Percentiles rank a stretch among this genome's conserved stretches.
These are phyloP conservation scores for Aureobasidium vineae DNA, from an alignment of 2,329 filamentous ascomycete genomes.

Conservation along the genomic window DNA sequence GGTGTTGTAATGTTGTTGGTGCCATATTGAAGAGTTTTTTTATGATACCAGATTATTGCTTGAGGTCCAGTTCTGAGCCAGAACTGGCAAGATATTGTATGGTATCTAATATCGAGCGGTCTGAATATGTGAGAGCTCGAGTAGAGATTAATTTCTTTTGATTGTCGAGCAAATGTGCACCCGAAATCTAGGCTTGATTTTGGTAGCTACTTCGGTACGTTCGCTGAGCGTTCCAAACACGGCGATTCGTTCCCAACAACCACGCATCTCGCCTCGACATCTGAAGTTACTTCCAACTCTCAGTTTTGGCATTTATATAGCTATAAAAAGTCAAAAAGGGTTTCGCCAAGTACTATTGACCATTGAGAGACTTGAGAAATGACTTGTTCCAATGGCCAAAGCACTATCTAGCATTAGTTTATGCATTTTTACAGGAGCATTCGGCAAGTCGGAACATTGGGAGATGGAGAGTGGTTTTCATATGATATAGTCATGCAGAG, in stretches of 20 bases:
- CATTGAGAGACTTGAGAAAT: background rate
- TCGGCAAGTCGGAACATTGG: background rate
- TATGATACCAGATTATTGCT: background rate
- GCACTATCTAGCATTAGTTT: background rate
- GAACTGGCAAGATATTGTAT: background rate
- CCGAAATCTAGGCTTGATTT: background rate
- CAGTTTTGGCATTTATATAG: background rate
- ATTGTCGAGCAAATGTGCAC: no score
- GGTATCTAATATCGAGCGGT: background rate
- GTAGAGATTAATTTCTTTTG: background rate
- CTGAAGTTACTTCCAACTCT: background rate
- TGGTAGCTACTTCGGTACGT: background rate
- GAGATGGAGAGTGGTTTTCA: background rate
- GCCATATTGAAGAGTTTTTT: constrained; percentile 49
- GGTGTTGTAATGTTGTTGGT: constrained; percentile 60
- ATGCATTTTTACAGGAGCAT: no score
- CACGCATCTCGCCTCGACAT: background rate
- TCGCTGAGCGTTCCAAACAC: background rate
- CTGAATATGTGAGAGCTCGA: background rate
- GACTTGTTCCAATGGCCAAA: background rate
- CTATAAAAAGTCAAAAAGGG: background rate
- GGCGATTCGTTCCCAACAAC: background rate
- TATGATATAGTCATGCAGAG: background rate
- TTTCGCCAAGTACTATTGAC: background rate
- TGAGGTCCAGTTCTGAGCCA: background rate